Base-by-base conservation (phyloP, 2,329 filamentous ascomycete species). In the Nothophoma quercina region DNA sequence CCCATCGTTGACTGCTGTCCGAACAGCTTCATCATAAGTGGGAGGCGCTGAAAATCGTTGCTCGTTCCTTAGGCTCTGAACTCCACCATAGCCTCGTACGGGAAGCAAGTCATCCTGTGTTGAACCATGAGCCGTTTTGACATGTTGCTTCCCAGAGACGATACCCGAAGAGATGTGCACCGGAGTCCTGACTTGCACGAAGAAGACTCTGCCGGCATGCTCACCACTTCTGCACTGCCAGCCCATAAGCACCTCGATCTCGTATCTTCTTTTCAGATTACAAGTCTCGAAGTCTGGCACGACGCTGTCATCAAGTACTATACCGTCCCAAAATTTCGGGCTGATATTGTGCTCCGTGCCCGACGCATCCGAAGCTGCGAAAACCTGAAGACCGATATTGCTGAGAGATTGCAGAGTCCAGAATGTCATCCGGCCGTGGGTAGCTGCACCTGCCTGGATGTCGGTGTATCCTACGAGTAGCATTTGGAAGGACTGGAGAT, bases 331-430 rank as follows among this genome's bases (percentile, higher is more conserved):
- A 4, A 60, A 18, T 16, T 9, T 30, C 1, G 15, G 22, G 16
- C 52, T 39, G 26, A 58, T 50, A 2, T 40, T 5, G 12, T 22
- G 33, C n/a, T 55, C 41, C 13, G 30, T 38, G 4, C 46, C 40
- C 19, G 25, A 15, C 18, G 25, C 28, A 25, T 56, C 45, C 4
- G 34, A 32, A n/a, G 26, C 26, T 12, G 19, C n/a, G 16, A 53
- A 42, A 6, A 62, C 15, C 8, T 38, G 18, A 7, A 55, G 8
- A 1, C 40, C 25, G 7, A 62, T 19, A 23, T 62, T 62, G 40
- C 57, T 60, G 1, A 58, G 46, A 12, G 48, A 55, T 35, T 60
- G 59, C 10, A 60, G 25, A 13, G 49, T 60, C 59, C 59, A 62
- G 26, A 47, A 60, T 4, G 39, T 34, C 38, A 56, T 48, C 15